Conservation (phyloP, 352 stramenopile genomes). For the Phytophthora chlamydospora region DNA sequence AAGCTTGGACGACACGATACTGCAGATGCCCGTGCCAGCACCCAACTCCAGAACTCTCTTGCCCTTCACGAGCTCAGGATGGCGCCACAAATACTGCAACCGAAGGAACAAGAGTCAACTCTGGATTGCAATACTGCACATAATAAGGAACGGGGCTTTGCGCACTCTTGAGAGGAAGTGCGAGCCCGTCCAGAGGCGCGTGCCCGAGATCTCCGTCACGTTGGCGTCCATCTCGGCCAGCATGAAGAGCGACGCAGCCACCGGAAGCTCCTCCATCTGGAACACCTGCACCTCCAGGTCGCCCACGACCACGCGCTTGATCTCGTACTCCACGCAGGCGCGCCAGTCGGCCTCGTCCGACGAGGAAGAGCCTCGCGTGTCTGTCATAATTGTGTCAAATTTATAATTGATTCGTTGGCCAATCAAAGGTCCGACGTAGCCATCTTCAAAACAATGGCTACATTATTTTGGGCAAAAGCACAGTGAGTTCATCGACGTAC, state of each 20-base stretch:
- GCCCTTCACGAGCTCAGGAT: conserved; percentile 49
- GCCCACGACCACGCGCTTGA: conserved; percentile 50
- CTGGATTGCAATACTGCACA: conserved; percentile 1
- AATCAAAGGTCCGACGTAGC: conserved; percentile 27
- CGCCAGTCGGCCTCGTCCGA: conserved; percentile 57
- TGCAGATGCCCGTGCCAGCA: conserved; percentile 73
- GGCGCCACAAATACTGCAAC: conserved; percentile 52
- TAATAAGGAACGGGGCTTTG: neutral
- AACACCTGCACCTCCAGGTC: conserved; percentile 51
- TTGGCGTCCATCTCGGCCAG: conserved; percentile 67
- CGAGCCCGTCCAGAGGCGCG: conserved; percentile 77
- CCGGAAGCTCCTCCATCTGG: conserved; percentile 66
- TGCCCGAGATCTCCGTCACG: conserved; percentile 76
- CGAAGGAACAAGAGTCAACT: conserved; percentile 5
- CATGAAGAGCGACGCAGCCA: conserved; percentile 66
- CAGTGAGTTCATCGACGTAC: neutral
- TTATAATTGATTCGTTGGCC: conserved; percentile 20
- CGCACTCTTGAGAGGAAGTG: conserved; percentile 61
- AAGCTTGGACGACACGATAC: conserved; percentile 66
- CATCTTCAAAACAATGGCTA: conserved; percentile 14
- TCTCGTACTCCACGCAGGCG: conserved; percentile 61
- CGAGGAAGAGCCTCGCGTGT: conserved; percentile 24
- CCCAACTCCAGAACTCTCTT: conserved; percentile 72
- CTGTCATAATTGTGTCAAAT: conserved; percentile 6
- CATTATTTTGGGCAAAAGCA: too few relatives aligned